A percentile compares a stretch with the other conserved stretches of the same genome.
Conservation (phyloP, 2,329 filamentous ascomycete species). For the Leptographium lundbergii region DNA sequence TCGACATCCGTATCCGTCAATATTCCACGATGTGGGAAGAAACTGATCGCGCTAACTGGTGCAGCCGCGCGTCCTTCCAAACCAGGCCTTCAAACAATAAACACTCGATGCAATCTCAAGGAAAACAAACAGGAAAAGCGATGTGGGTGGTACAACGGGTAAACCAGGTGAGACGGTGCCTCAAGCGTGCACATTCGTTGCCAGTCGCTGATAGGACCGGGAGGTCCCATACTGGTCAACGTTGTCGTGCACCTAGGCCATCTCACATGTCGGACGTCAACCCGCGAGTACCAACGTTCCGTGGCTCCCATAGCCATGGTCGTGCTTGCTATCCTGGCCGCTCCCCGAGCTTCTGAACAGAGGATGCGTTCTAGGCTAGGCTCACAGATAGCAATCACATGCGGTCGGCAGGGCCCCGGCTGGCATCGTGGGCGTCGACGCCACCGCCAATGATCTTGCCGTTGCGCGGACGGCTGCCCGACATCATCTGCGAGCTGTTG, state of each 20-base stretch:
- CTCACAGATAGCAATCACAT: slow-evolving; percentile 57
- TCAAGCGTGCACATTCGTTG: neutral
- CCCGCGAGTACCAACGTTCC: neutral
- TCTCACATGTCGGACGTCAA: neutral
- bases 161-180: neutral
- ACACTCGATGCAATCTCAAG: neutral
- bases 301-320: neutral
- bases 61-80: neutral
- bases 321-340: neutral
- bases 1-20: neutral
- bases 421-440: slow-evolving; percentile 60
- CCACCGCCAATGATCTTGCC: slow-evolving; percentile 66
- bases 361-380: neutral
- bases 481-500: slow-evolving; percentile 57
- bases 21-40: neutral
- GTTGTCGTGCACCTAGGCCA: neutral
- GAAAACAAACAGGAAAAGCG: neutral
- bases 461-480: slow-evolving; percentile 67
- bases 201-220: neutral
- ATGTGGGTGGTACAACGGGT: neutral
- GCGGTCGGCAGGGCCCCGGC: slow-evolving; percentile 73
- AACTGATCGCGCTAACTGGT: neutral
- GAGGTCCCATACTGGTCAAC: neutral
- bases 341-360: neutral
- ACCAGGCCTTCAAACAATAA: neutral